These are phyloP conservation scores for Erythrophleum ivorense DNA, from an alignment of 331 rosid genomes.

Conservation along the genomic window DNA sequence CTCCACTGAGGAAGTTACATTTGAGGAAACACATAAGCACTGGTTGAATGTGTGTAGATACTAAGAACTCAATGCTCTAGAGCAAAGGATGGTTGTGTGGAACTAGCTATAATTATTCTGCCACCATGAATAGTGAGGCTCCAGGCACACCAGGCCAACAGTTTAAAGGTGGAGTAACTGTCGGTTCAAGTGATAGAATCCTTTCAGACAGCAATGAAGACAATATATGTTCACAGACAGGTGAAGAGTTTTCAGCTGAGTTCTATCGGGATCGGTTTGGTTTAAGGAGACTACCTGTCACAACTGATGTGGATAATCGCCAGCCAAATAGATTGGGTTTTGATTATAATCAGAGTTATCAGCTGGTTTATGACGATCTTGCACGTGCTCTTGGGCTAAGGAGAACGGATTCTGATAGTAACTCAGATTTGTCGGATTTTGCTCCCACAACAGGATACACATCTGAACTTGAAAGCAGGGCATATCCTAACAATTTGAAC, in stretches of 20 bases:
- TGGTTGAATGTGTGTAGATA: slow-evolving; percentile 13
- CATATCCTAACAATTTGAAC: slow-evolving; percentile 49
- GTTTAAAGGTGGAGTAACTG: slow-evolving; percentile 39
- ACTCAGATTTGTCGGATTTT: slow-evolving; percentile 56
- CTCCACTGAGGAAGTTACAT: background rate
- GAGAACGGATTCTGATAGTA: slow-evolving; percentile 55
- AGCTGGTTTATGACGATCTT: slow-evolving; percentile 57
- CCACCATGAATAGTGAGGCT: slow-evolving; percentile 73
- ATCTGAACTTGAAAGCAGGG: slow-evolving; percentile 58
- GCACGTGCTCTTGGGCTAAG: slow-evolving; percentile 46
- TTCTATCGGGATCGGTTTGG: slow-evolving; percentile 75
- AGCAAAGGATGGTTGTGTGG: slow-evolving; percentile 34
- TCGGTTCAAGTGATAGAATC: slow-evolving; percentile 40
- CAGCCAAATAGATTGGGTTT: slow-evolving; percentile 52
- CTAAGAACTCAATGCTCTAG: slow-evolving; percentile 25
- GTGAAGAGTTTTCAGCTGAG: slow-evolving; percentile 90
- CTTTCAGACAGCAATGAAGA: slow-evolving; percentile 44
- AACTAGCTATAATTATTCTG: slow-evolving; percentile 39
- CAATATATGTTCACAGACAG: slow-evolving; percentile 74
- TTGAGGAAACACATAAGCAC: slow-evolving; percentile 29
- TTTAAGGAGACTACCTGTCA: slow-evolving; percentile 57
- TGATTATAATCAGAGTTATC: slow-evolving; percentile 46
- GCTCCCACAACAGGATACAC: slow-evolving; percentile 46
- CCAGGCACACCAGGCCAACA: slow-evolving; percentile 48
- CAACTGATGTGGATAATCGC: slow-evolving; percentile 51